Percentiles rank a stretch among this genome's conserved stretches.
Conservation (phyloP, 73 alveolate genomes). For the Paramecium sexaurelia region DNA sequence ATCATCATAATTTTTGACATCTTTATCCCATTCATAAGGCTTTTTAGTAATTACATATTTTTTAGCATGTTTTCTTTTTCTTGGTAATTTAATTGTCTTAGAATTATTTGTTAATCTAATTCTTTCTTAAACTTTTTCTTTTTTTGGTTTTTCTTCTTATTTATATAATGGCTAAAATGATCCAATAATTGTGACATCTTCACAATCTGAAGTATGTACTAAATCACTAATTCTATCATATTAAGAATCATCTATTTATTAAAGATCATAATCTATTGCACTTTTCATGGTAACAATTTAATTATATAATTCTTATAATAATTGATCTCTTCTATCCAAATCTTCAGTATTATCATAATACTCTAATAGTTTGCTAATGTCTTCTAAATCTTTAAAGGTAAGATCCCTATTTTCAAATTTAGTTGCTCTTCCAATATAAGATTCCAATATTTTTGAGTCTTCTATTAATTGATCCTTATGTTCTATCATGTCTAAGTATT, state of each 20-base stretch:
- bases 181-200: not conserved
- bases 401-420: not conserved
- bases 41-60: not conserved
- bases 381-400: not conserved
- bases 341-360: constrained; percentile 34
- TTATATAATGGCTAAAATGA: not conserved
- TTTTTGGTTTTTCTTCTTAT: not conserved
- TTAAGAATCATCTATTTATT: not conserved
- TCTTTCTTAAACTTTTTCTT: not conserved
- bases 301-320: not conserved
- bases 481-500: not conserved
- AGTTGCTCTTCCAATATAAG: not conserved
- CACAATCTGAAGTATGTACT: not conserved
- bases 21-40: constrained; percentile 6
- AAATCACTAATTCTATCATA: not conserved
- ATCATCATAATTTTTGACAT: not conserved
- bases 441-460: constrained; percentile 10
- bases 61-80: not conserved
- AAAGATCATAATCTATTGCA: not conserved
- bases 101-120: not conserved
- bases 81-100: not conserved
- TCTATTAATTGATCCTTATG: constrained; percentile 8
- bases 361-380: not conserved
- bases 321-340: not conserved
- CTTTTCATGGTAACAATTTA: not conserved